phyloP scores from a whole-genome alignment of 148 eudicot species.

The Silene uniflora region DNA sequence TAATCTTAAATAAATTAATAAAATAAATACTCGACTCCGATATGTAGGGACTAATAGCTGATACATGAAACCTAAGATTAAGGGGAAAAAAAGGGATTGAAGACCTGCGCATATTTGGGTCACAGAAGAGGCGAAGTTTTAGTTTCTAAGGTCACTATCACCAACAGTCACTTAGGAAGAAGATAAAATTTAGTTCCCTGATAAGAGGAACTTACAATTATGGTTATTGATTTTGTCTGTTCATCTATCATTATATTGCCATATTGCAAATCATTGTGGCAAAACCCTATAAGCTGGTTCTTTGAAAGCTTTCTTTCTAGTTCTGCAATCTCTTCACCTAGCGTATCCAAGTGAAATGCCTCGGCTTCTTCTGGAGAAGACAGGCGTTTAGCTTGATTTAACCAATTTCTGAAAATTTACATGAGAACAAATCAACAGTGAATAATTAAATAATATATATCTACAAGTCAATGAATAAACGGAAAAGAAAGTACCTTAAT shows the following conservation, averaged over 20 bases:
- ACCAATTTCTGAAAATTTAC: slow-evolving; percentile 53
- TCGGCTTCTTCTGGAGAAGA: slow-evolving; percentile 54
- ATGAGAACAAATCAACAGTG: neutral
- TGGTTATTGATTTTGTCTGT: slow-evolving; percentile 60
- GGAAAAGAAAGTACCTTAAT: slow-evolving; percentile 45
- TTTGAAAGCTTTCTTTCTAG: slow-evolving; percentile 51
- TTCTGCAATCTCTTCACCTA: slow-evolving; percentile 57
- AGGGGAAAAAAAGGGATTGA: neutral
- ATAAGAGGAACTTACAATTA: slow-evolving; percentile 61
- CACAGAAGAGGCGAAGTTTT: neutral
- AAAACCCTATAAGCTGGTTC: slow-evolving; percentile 54
- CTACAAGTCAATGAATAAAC: neutral
- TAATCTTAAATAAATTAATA: neutral
- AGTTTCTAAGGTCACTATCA: neutral
- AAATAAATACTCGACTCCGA: neutral
- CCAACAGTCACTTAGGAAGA: neutral
- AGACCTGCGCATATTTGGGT: neutral
- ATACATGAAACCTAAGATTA: neutral
- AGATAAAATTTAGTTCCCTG: neutral
- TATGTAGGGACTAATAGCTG: neutral
- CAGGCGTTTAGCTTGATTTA: slow-evolving; percentile 49
- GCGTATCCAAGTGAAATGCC: slow-evolving; percentile 42
- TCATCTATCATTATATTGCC: slow-evolving; percentile 95
- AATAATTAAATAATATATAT: neutral
- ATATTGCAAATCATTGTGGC: slow-evolving; percentile 97